Base-by-base conservation (phyloP, 1,139 yeast species). In the Taphrina confusa region DNA sequence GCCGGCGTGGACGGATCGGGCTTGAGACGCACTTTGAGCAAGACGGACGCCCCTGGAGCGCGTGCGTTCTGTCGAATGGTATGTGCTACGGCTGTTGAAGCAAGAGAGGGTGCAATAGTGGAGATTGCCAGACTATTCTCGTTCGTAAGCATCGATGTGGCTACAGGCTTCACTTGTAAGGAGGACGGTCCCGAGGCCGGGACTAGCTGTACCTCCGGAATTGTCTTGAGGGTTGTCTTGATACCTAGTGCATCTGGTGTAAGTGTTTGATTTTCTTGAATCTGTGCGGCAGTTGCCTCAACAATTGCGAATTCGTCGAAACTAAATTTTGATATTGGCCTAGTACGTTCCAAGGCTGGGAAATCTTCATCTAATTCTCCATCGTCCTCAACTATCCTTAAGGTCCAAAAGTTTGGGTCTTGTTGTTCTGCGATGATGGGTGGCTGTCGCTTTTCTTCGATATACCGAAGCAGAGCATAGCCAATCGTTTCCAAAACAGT, bases 331-430 rank as follows among this genome's bases (percentile, higher is more conserved):
- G 75, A 72, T 9, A 76, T 69, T 20, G 72, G 68, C 30, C 80
- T 64, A 4, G 72, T 69, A 25, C 80, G 67, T 58, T 76, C 79
- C 28, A 76, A 66, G 0, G 80, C 78, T 0, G 80, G 80, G 61
- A 76, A 77, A 62, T 76, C 80, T 39, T 74, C 77, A 61, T 76
- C 80, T 0, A 78, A 76, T 61, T 74, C 78, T 20, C 80, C 80
- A 61, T 76, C 79, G 16, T 76, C 80, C 58, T 76, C 80, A 2
- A 75, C 77, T 30, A 76, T 74, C 16, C 75, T 70, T 57, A 76
- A 65, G 33, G 75, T 76, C 78, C 79, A 76, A 55, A 66, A 62
- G 56, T 75, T 73, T 0, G 78, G 75, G 60, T 76, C 76, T 12
- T 50, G 25, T 11, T 55, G 52, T 18, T 69, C 73, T 4, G 65